phyloP scores from a whole-genome alignment of 208 protist genomes.

The Leishmania aethiopica region DNA sequence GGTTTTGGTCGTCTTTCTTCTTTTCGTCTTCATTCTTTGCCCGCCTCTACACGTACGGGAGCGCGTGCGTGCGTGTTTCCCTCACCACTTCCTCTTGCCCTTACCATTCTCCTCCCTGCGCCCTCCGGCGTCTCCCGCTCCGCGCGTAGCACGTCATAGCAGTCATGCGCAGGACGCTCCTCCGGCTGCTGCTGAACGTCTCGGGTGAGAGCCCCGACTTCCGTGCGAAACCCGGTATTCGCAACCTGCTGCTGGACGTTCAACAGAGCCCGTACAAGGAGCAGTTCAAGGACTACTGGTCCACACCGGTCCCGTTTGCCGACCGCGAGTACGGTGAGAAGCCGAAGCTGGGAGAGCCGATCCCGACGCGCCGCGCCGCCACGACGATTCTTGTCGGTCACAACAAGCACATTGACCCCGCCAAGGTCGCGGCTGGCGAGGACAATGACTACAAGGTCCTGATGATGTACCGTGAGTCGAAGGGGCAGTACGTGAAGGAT shows the following conservation, averaged over 20 bases:
- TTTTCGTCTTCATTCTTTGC: background rate
- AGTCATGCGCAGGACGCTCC: constrained; percentile 46
- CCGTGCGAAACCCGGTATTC: constrained; percentile 74
- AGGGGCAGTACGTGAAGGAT: constrained; percentile 72
- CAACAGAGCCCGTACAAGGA: constrained; percentile 90
- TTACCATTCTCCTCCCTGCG: background rate
- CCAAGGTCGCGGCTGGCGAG: constrained; percentile 61
- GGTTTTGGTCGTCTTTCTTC: background rate
- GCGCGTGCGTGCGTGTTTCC: background rate
- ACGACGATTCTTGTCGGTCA: constrained; percentile 71
- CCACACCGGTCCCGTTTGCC: constrained; percentile 81
- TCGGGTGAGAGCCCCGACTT: constrained; percentile 82
- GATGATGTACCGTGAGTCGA: constrained; percentile 83
- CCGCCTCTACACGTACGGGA: background rate
- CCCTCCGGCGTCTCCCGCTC: background rate
- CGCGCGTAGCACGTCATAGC: background rate
- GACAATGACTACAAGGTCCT: constrained; percentile 93
- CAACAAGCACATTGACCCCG: constrained; percentile 67
- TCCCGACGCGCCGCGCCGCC: constrained; percentile 76
- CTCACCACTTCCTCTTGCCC: background rate
- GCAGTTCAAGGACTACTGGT: constrained; percentile 91
- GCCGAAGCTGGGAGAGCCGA: constrained; percentile 76
- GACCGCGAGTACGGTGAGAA: constrained; percentile 88
- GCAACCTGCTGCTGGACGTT: constrained; percentile 77
- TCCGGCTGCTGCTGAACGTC: constrained; percentile 63